These are phyloP conservation scores for Pseudonitzschia delicatissima DNA, from an alignment of 108 stramenopile species.

Conservation along the genomic window DNA sequence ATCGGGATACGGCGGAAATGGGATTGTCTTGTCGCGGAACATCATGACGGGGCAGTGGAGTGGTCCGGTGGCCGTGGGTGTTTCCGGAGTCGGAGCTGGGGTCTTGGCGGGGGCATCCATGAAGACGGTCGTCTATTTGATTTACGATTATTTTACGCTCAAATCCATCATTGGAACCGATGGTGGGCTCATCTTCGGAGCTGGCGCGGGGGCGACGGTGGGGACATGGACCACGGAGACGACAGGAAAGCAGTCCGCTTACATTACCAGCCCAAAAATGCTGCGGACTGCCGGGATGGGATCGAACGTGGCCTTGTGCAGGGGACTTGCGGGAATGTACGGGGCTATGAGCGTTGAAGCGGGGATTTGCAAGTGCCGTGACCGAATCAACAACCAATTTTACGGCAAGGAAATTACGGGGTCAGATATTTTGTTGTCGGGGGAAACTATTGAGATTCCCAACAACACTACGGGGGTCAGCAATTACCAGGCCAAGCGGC, in stretches of 20 bases:
- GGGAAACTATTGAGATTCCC: constrained; percentile 3
- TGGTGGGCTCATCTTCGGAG: constrained; percentile 9
- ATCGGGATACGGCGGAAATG: constrained; percentile 66
- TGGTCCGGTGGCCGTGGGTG: constrained; percentile 67
- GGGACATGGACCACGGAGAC: not conserved
- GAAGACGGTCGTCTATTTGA: constrained; percentile 19
- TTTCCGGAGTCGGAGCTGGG: constrained; percentile 26
- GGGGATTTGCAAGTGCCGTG: constrained; percentile 16
- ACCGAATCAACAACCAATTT: constrained; percentile 17
- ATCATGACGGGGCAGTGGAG: constrained; percentile 52
- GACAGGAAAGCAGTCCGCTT: not conserved
- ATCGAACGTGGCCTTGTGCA: constrained; percentile 12
- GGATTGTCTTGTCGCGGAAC: constrained; percentile 59
- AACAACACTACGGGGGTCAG: not conserved
- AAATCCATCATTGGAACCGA: constrained; percentile 21
- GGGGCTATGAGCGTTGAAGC: constrained; percentile 25
- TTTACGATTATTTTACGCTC: constrained; percentile 19
- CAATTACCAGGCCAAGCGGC: not conserved
- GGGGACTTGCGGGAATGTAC: constrained; percentile 14
- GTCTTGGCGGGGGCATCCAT: constrained; percentile 14
- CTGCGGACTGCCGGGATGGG: constrained; percentile 8
- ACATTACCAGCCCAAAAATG: constrained; percentile 14
- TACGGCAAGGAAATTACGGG: constrained; percentile 16
- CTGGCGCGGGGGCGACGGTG: not conserved
- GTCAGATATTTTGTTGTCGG: constrained; percentile 15